These are phyloP conservation scores for Myriosclerotinia scirpicola DNA, from an alignment of 2,329 filamentous ascomycete genomes.

Conservation along the genomic window DNA sequence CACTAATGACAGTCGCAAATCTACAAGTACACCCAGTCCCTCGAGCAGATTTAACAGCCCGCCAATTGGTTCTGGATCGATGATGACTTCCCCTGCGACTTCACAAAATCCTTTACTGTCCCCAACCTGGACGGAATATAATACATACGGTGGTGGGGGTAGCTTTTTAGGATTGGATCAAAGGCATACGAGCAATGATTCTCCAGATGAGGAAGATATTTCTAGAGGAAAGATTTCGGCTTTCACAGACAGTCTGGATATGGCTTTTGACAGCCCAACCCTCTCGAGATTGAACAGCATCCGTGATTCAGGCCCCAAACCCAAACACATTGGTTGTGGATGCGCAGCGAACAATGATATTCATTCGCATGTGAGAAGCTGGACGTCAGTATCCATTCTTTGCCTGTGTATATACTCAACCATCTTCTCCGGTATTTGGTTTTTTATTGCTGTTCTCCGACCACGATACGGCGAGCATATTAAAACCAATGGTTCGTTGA, in stretches of 20 bases:
- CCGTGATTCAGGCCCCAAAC: constrained; percentile 1
- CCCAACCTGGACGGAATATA: constrained; percentile 24
- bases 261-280: constrained; percentile 18
- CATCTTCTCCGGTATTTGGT: constrained; percentile 63
- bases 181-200: constrained; percentile 5
- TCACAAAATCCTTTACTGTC: constrained; percentile 26
- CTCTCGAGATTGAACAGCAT: constrained; percentile 10
- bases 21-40: constrained; percentile 12
- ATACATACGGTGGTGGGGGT: constrained; percentile 13
- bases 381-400: constrained; percentile 52
- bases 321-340: constrained; percentile 27
- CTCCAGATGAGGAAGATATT: constrained; percentile 22
- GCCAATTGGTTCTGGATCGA: neutral
- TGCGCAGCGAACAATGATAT: constrained; percentile 33
- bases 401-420: constrained; percentile 62
- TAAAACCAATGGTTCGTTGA: constrained; percentile 51
- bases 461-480: constrained; percentile 63
- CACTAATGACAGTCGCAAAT: constrained; percentile 11
- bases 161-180: neutral
- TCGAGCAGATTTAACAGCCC: constrained; percentile 16
- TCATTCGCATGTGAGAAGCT: constrained; percentile 39
- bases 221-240: constrained; percentile 25
- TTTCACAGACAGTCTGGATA: constrained; percentile 25
- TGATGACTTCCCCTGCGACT: constrained; percentile 5
- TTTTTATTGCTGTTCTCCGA: constrained; percentile 60